Conservation (phyloP, 208 protist genomes). For the Crithidia expoeki region DNA sequence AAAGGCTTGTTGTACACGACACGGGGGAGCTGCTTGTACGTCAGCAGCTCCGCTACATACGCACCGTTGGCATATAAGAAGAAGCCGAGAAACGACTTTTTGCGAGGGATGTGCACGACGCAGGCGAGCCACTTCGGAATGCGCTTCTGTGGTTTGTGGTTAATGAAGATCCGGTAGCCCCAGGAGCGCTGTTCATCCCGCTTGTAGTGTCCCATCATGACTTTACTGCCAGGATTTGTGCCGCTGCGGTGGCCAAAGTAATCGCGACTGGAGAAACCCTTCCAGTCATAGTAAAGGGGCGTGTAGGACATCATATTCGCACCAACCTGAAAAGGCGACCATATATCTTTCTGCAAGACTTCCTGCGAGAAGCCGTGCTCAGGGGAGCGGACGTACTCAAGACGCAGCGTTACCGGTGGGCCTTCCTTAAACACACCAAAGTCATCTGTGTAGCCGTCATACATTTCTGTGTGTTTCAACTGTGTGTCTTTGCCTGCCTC, state of each 20-base stretch:
- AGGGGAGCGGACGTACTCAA: conserved; percentile 90
- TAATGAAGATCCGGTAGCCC: conserved; percentile 83
- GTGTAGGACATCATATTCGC: conserved; percentile 87
- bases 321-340: conserved; percentile 92
- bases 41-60: conserved; percentile 91
- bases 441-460: conserved; percentile 93
- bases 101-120: conserved; percentile 80
- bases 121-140: conserved; percentile 93
- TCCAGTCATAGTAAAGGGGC: conserved; percentile 92
- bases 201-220: conserved; percentile 83
- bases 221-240: conserved; percentile 88
- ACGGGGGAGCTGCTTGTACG: conserved; percentile 93
- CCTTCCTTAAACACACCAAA: conserved; percentile 94
- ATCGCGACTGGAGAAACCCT: conserved; percentile 85
- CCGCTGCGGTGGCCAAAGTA: conserved; percentile 91
- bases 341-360: conserved; percentile 88
- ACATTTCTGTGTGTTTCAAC: conserved; percentile 93
- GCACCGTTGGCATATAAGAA: conserved; percentile 93
- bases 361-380: conserved; percentile 86
- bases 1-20: conserved; percentile 90
- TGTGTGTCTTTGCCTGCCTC: conserved; percentile 88
- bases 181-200: conserved; percentile 79
- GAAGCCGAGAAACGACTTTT: conserved; percentile 86
- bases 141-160: conserved; percentile 91
- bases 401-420: conserved; percentile 80